Evolutionary conservation across 1,139 yeast genomes (phyloP).

Genomic region (Yamadazyma triangularis): DNA sequence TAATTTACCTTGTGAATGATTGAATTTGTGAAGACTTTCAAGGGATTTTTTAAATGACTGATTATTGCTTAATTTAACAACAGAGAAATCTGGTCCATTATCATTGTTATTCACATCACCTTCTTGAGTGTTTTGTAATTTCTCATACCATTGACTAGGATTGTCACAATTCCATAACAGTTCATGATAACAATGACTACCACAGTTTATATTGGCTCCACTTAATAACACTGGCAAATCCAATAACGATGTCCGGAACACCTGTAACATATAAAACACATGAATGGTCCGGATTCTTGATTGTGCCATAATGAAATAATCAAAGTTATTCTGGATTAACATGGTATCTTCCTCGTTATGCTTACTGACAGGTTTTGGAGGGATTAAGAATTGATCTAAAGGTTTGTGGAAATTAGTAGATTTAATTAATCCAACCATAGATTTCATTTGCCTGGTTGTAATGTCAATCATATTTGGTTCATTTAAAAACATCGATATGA

Average conservation of each 20-base stretch:
- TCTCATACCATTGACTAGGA: conserved; percentile 53
- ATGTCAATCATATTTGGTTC: conserved; percentile 69
- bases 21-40: conserved; percentile 43
- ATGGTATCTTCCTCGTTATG: conserved; percentile 18
- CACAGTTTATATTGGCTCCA: conserved; percentile 65
- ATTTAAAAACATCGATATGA: conserved; percentile 77
- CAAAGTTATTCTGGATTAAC: conserved; percentile 45
- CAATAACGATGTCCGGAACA: conserved; percentile 62
- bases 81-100: no score
- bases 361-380: conserved; percentile 38
- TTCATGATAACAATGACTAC: conserved; percentile 69
- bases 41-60: conserved; percentile 46
- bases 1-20: conserved; percentile 30
- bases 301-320: conserved; percentile 76
- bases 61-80: conserved; percentile 59
- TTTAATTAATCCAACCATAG: conserved; percentile 74
- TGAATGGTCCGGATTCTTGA: conserved; percentile 84
- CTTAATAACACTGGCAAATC: conserved; percentile 55
- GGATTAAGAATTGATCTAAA: conserved; percentile 54
- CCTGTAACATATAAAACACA: conserved; percentile 68
- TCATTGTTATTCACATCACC: no score
- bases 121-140: conserved; percentile 8
- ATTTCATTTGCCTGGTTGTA: conserved; percentile 70
- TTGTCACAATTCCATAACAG: conserved; percentile 63
- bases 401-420: conserved; percentile 74